Evolutionary conservation across 1,284 basidiomycete species (phyloP), one percentile per base, ranked within the genome.

Genomic region (Gomphus sp.): DNA sequence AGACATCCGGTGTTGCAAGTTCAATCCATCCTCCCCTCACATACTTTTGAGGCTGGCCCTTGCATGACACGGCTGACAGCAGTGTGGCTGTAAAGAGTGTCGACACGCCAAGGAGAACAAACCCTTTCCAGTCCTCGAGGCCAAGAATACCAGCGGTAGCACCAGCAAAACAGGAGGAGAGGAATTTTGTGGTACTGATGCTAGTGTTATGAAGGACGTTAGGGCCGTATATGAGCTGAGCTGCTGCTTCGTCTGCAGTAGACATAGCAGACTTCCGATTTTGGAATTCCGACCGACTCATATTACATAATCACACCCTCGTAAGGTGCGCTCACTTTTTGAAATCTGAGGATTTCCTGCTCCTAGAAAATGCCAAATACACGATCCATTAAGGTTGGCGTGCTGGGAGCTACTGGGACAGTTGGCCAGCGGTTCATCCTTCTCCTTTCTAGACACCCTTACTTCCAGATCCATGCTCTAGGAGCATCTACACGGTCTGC

Each of bases 361-460:
- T 25, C 11, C 4, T 28, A 28, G 28, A 11, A 18, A 45, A 65
- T 65, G 64, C 56, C 58, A 16, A 58, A 61, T 48, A 59, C 58
- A 37, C 55, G 61, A 12, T 64, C 78, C 67, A 73, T 93, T 75
- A 89, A 90, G 65, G 94, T 99, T 64, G 96, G 93, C 64, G 79
- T 99, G 61, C 82, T 99, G 18, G 96, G 96, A 52, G 97, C 97
- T 5, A 99, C 97, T 0, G 97, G 95, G 52, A 96, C 92, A 53
- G 94, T 98, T 59, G 94, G 94, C 25, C 94, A 98, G 73, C 84
- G 92, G 60, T 99, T 99, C 74, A 93, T 99, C 72, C 80, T 87
- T 60, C 85, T 98, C 59, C 87, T 99, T 52, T 79, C 90, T 7
- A 71, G 77, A 11, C 97, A 99, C 71, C 94, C 96, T 0, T 96